Evolutionary conservation across 2,329 filamentous ascomycete species (phyloP).

Genomic region (Parastagonospora avenae): DNA sequence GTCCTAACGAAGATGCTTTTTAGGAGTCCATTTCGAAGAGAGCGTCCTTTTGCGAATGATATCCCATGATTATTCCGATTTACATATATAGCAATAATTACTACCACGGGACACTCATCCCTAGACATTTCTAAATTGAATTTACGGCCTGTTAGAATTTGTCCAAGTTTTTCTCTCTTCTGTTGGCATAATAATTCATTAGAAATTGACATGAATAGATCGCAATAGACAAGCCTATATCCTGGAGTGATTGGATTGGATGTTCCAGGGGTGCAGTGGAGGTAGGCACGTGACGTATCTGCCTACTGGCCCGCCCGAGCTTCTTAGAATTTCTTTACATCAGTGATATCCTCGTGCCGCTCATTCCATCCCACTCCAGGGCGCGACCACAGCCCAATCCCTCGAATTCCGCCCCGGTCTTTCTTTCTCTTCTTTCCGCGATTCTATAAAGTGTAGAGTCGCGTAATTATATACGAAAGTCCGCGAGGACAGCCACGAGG

Average conservation of each 20-base stretch:
- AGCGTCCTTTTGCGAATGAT: slow-evolving; percentile 7
- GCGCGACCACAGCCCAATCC: slow-evolving; percentile 27
- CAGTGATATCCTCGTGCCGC: slow-evolving; percentile 12
- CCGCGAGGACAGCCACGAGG: slow-evolving; percentile 11
- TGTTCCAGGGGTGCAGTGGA: not conserved
- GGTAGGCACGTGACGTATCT: not conserved
- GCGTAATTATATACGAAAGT: slow-evolving; percentile 10
- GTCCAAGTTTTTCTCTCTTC: too few relatives aligned
- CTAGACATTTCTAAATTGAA: too few relatives aligned
- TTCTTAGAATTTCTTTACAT: slow-evolving; percentile 16
- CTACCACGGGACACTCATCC: too few relatives aligned
- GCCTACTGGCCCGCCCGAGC: slow-evolving; percentile 9
- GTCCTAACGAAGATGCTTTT: slow-evolving; percentile 83
- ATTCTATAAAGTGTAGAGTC: slow-evolving; percentile 8
- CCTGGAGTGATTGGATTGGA: too few relatives aligned
- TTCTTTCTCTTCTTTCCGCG: slow-evolving; percentile 11
- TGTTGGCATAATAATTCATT: too few relatives aligned
- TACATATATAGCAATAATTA: slow-evolving; percentile 2
- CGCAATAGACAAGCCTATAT: too few relatives aligned
- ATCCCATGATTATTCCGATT: slow-evolving; percentile 5
- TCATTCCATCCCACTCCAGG: slow-evolving; percentile 26
- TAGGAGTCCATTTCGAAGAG: slow-evolving; percentile 15
- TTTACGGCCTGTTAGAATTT: too few relatives aligned
- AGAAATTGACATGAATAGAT: too few relatives aligned
- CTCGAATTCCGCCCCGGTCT: slow-evolving; percentile 8